Evolutionary conservation across 1,284 basidiomycete species (phyloP).

Genomic region (Ceratobasidium sp.): DNA sequence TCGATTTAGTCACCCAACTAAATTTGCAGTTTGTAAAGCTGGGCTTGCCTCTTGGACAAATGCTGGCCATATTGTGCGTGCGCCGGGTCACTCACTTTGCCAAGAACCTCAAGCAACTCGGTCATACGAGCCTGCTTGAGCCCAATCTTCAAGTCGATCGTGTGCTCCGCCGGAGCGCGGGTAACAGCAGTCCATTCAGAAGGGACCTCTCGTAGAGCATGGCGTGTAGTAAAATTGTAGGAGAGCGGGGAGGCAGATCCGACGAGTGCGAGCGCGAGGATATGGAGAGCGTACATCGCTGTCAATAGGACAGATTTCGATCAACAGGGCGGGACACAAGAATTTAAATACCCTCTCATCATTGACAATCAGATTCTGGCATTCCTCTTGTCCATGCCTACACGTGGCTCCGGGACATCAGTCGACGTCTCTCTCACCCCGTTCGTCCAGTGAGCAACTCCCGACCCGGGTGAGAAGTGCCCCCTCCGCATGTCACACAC

Average conservation of each 20-base stretch:
- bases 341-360: no score
- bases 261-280: slow-evolving; percentile 12
- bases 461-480: no score
- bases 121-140: slow-evolving; percentile 28
- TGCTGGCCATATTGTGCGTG: slow-evolving; percentile 27
- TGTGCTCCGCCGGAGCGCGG: slow-evolving; percentile 20
- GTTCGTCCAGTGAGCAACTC: no score
- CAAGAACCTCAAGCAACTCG: slow-evolving; percentile 23
- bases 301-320: not conserved
- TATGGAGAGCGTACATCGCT: slow-evolving; percentile 8
- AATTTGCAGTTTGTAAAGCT: not conserved
- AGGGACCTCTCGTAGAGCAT: slow-evolving; percentile 28
- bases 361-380: not conserved
- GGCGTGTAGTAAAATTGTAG: slow-evolving; percentile 27
- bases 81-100: slow-evolving; percentile 25
- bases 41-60: slow-evolving; percentile 29
- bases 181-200: slow-evolving; percentile 9
- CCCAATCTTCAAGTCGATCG: slow-evolving; percentile 23
- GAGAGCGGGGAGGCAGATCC: slow-evolving; percentile 1
- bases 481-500: no score
- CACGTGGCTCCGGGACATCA: no score
- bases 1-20: not conserved
- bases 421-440: no score
- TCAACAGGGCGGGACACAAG: no score
- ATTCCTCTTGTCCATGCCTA: no score